phyloP scores from a whole-genome alignment of 345 rosid species.

The Brassica juncea region DNA sequence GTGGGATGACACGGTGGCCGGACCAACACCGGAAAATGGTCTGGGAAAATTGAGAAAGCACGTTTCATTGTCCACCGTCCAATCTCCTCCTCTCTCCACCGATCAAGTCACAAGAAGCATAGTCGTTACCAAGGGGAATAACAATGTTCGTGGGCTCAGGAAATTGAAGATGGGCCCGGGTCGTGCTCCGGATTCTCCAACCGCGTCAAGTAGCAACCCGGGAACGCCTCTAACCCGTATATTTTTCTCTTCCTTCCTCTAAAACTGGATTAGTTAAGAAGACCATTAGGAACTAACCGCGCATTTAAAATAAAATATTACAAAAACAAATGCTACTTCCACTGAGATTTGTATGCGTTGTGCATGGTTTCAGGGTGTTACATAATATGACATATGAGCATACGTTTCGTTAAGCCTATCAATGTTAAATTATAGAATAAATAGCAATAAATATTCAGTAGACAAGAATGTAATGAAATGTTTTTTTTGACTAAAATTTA shows the following conservation, averaged over 20 bases:
- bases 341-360: neutral
- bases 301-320: neutral
- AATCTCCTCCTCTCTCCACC: conserved; percentile 34
- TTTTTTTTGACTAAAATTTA: too few relatives aligned
- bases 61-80: conserved; percentile 49
- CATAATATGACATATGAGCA: neutral
- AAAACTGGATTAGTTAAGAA: neutral
- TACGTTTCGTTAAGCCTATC: neutral
- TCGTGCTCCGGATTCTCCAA: conserved; percentile 53
- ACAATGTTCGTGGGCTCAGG: conserved; percentile 39
- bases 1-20: conserved; percentile 99
- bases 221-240: conserved; percentile 63
- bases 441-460: neutral
- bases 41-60: conserved; percentile 70
- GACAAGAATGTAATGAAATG: neutral
- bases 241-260: conserved; percentile 5
- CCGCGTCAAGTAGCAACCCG: conserved; percentile 49
- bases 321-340: neutral
- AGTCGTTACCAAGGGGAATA: conserved; percentile 48
- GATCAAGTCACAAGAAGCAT: conserved; percentile 63
- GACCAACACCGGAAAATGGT: conserved; percentile 82
- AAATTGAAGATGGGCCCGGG: conserved; percentile 50
- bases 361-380: neutral
- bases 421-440: neutral
- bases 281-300: neutral